A percentile compares a stretch with the other conserved stretches of the same genome.
Conservation (phyloP, 2,329 filamentous ascomycete species). For the Botrytis elliptica region DNA sequence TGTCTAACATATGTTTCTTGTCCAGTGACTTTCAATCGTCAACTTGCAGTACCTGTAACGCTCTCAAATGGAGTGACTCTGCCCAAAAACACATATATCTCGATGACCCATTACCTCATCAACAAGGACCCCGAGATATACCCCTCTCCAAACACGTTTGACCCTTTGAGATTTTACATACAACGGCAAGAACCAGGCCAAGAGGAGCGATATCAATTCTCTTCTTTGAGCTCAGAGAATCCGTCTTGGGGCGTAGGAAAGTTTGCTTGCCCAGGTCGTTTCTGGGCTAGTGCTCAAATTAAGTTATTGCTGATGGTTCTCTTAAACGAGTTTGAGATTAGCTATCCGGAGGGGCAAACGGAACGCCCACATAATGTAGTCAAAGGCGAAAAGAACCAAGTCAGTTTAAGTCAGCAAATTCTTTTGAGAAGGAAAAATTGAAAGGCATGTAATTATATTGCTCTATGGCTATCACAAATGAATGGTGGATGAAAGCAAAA, state of each 20-base stretch:
- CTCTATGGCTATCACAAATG: neutral
- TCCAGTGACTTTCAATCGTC: slow-evolving; percentile 23
- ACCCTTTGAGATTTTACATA: slow-evolving; percentile 32
- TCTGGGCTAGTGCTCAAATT: slow-evolving; percentile 42
- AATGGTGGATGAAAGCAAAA: neutral
- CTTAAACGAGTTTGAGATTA: neutral
- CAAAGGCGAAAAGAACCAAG: slow-evolving; percentile 7
- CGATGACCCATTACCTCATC: slow-evolving; percentile 5
- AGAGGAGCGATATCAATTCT: slow-evolving; percentile 38
- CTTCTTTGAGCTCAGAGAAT: neutral
- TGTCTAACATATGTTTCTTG: neutral
- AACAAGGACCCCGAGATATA: slow-evolving; percentile 5
- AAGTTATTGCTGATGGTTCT: slow-evolving; percentile 24
- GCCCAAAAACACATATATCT: slow-evolving; percentile 34
- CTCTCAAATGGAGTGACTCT: slow-evolving; percentile 40
- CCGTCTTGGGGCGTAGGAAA: neutral
- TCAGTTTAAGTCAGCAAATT: neutral
- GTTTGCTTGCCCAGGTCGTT: slow-evolving; percentile 44
- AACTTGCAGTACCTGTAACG: slow-evolving; percentile 27
- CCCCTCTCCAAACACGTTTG: slow-evolving; percentile 26
- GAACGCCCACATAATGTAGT: slow-evolving; percentile 52
- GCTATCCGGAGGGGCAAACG: slow-evolving; percentile 58
- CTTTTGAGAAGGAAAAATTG: neutral
- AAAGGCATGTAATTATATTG: neutral
- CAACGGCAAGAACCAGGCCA: slow-evolving; percentile 29